Conservation (phyloP, 768 basidiomycete genomes). For the Mycena polygramma region DNA sequence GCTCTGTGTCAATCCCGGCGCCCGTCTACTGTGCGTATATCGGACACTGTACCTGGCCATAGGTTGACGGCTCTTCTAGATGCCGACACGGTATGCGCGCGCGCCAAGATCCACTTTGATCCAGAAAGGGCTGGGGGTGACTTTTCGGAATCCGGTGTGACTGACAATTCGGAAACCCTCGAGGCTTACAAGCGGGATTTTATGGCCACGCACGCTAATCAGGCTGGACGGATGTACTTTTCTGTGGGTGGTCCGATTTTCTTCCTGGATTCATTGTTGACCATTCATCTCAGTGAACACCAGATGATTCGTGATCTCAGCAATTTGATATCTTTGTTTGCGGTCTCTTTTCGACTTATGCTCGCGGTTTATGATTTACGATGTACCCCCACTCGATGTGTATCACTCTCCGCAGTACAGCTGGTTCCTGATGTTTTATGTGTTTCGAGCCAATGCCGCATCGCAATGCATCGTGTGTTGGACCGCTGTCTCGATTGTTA, state of each 20-base stretch:
- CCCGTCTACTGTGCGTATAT: conserved; percentile 81
- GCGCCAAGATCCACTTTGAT: conserved; percentile 75
- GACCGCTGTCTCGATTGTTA: too few relatives aligned
- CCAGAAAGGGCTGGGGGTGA: conserved; percentile 60
- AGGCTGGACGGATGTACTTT: conserved; percentile 55
- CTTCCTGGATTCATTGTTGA: neutral
- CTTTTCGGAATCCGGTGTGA: conserved; percentile 50
- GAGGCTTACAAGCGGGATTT: conserved; percentile 66
- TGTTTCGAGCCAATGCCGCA: too few relatives aligned
- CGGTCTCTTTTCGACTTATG: too few relatives aligned
- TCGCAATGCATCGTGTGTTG: too few relatives aligned
- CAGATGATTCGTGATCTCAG: too few relatives aligned
- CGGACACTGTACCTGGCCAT: too few relatives aligned
- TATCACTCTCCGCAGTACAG: too few relatives aligned
- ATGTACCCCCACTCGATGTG: too few relatives aligned
- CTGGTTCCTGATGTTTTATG: too few relatives aligned
- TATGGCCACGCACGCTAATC: conserved; percentile 57
- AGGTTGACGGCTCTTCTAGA: conserved; percentile 54
- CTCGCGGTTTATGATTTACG: too few relatives aligned
- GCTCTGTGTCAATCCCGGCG: conserved; percentile 88
- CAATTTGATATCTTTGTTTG: too few relatives aligned
- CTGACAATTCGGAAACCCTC: conserved; percentile 51
- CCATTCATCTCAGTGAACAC: too few relatives aligned
- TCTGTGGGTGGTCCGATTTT: conserved; percentile 36
- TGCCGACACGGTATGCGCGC: conserved; percentile 80